Conservation (phyloP, 805 yeast species). For the Starmera amethionina region DNA sequence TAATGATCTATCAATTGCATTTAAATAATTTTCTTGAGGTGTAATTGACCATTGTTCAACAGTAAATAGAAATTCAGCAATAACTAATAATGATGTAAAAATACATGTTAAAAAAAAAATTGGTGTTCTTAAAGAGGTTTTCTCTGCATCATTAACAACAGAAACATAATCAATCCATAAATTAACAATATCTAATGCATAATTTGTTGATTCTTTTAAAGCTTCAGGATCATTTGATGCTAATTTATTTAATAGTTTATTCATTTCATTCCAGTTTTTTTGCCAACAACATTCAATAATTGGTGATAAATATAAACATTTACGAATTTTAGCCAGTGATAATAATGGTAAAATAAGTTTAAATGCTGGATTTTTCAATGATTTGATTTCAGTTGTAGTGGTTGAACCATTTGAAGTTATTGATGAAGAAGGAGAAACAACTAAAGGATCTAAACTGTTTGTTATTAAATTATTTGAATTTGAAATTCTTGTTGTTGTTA, state of each 20-base stretch:
- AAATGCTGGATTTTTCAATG: slow-evolving; percentile 41
- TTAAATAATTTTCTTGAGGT: slow-evolving; percentile 19
- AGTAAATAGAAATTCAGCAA: slow-evolving; percentile 51
- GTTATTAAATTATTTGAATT: slow-evolving; percentile 4
- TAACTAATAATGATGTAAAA: slow-evolving; percentile 49
- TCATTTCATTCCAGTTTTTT: slow-evolving; percentile 65
- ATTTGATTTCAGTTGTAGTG: slow-evolving; percentile 2
- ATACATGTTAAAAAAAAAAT: slow-evolving; percentile 66
- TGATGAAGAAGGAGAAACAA: slow-evolving; percentile 15
- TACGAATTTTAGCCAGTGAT: slow-evolving; percentile 56
- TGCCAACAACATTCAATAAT: slow-evolving; percentile 50
- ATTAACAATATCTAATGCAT: slow-evolving; percentile 48
- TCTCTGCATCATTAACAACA: slow-evolving; percentile 52
- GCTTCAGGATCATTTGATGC: slow-evolving; percentile 46
- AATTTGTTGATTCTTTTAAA: slow-evolving; percentile 50
- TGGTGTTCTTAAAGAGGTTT: slow-evolving; percentile 64
- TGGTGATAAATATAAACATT: slow-evolving; percentile 52
- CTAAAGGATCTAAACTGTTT: slow-evolving; percentile 19
- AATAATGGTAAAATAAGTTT: slow-evolving; percentile 59
- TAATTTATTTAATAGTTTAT: slow-evolving; percentile 35
- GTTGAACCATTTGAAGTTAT: neutral
- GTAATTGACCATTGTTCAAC: slow-evolving; percentile 44
- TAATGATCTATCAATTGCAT: slow-evolving; percentile 44
- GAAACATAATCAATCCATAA: slow-evolving; percentile 69
- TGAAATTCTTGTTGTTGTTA: neutral